Conservation (phyloP, 2,329 filamentous ascomycete genomes). For the Beauveria bassiana region DNA sequence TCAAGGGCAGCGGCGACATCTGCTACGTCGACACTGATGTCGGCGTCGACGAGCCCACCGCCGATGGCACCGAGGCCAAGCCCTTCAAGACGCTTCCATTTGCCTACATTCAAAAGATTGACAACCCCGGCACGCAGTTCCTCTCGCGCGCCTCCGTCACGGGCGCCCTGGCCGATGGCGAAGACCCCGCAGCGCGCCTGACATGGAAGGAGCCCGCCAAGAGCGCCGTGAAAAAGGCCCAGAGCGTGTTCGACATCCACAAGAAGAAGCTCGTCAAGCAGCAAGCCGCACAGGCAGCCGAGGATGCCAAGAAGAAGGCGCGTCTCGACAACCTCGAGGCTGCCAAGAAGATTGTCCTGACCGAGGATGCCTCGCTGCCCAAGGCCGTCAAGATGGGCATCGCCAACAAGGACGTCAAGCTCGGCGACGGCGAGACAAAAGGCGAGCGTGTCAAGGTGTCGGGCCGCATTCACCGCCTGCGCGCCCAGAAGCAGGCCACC, state of each 20-base stretch:
- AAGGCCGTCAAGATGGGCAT: constrained; percentile 69
- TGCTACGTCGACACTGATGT: constrained; percentile 77
- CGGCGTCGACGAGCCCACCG: constrained; percentile 61
- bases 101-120: constrained; percentile 66
- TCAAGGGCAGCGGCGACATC: constrained; percentile 35
- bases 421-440: constrained; percentile 49
- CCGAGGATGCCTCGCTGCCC: constrained; percentile 65
- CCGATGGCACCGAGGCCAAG: constrained; percentile 60
- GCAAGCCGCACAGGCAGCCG: constrained; percentile 61
- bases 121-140: constrained; percentile 52
- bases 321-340: constrained; percentile 61
- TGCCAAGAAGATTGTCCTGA: constrained; percentile 65
- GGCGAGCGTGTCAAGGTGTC: constrained; percentile 72
- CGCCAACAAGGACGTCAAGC: constrained; percentile 56
- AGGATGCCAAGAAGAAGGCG: constrained; percentile 65
- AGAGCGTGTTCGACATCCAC: constrained; percentile 63
- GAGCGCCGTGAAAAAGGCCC: constrained; percentile 78
- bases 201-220: constrained; percentile 79
- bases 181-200: constrained; percentile 55
- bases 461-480: constrained; percentile 73
- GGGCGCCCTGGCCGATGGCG: constrained; percentile 50
- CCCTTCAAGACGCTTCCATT: constrained; percentile 77
- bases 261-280: constrained; percentile 82
- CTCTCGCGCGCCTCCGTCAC: constrained; percentile 61
- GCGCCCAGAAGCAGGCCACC: constrained; percentile 74